phyloP scores from a whole-genome alignment of 139 green algal species.

The Micractinium conductrix region DNA sequence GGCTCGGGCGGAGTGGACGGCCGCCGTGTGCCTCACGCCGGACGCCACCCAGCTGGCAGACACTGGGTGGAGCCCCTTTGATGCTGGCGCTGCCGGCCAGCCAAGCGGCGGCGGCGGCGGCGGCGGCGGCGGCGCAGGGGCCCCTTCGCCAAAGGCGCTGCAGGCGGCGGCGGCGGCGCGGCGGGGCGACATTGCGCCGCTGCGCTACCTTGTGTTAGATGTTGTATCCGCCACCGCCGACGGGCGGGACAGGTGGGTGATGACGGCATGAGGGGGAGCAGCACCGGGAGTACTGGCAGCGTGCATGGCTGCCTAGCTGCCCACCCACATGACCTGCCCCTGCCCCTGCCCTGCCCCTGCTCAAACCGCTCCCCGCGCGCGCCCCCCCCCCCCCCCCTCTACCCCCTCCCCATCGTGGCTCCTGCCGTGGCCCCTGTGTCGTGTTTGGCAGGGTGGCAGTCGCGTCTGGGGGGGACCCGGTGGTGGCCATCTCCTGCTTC shows the following conservation, averaged over 20 bases:
- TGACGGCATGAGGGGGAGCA: too few species aligned
- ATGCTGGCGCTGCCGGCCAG: too few species aligned
- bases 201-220: conserved; percentile 69
- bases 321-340: neutral
- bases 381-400: too few species aligned
- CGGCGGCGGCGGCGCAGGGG: neutral
- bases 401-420: neutral
- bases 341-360: neutral
- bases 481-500: conserved; percentile 67
- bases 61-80: conserved; percentile 50
- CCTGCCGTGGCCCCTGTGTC: neutral
- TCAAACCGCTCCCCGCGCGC: too few species aligned
- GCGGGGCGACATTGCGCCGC: conserved; percentile 59
- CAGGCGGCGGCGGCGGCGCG: conserved; percentile 28
- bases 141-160: neutral
- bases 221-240: conserved; percentile 61
- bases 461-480: conserved; percentile 58
- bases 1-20: conserved; percentile 55
- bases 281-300: too few species aligned
- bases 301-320: neutral
- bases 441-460: too few species aligned
- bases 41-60: conserved; percentile 81
- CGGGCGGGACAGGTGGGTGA: conserved; percentile 52
- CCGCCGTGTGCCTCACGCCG: conserved; percentile 61
- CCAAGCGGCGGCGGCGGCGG: too few species aligned